These are phyloP conservation scores for Clavispora santaluciae DNA, from an alignment of 805 yeast species.

Conservation along the genomic window DNA sequence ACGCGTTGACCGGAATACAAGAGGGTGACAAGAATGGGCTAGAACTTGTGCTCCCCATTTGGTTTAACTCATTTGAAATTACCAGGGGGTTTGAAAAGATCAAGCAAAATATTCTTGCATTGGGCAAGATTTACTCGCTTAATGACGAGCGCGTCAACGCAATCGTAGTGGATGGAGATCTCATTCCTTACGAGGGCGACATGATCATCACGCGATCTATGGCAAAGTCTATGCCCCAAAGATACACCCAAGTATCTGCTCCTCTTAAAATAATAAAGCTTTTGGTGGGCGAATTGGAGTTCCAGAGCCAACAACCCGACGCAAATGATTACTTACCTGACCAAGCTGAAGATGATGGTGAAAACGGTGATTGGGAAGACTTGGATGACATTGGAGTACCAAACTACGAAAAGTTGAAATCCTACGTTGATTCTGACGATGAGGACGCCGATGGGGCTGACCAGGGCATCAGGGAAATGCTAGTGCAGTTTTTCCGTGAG, in stretches of 20 bases:
- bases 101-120: conserved; percentile 60
- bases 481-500: conserved; percentile 52
- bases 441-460: conserved; percentile 29
- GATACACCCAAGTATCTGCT: conserved; percentile 62
- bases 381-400: conserved; percentile 62
- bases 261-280: conserved; percentile 69
- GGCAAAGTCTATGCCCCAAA: conserved; percentile 60
- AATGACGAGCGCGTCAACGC: conserved; percentile 47
- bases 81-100: conserved; percentile 76
- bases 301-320: conserved; percentile 53
- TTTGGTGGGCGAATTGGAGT: conserved; percentile 61
- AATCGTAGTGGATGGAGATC: conserved; percentile 72
- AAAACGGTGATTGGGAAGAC: conserved; percentile 66
- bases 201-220: conserved; percentile 82
- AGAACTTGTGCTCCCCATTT: conserved; percentile 59
- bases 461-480: conserved; percentile 33
- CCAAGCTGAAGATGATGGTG: conserved; percentile 28
- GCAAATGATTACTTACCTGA: conserved; percentile 31
- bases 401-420: conserved; percentile 56
- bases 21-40: conserved; percentile 38
- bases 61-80: conserved; percentile 80
- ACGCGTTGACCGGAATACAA: conserved; percentile 45
- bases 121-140: conserved; percentile 61
- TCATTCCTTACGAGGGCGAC: conserved; percentile 55
- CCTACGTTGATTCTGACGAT: conserved; percentile 46